These are phyloP conservation scores for Prunus yedoensis DNA, from an alignment of 331 rosid genomes.

Conservation along the genomic window DNA sequence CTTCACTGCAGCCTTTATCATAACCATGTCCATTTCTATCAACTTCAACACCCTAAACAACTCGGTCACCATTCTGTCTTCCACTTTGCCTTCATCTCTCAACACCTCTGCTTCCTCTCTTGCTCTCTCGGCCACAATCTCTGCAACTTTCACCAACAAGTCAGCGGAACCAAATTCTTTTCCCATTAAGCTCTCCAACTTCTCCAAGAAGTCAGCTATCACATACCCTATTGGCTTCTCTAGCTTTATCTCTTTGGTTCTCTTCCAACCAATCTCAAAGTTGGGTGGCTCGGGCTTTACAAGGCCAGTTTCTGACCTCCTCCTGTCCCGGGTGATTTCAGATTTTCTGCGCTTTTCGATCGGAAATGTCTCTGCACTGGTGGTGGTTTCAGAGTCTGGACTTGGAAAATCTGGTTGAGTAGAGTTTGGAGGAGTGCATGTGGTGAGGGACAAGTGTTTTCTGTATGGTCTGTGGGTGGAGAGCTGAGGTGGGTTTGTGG, in stretches of 20 bases:
- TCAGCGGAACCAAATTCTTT: conserved; percentile 70
- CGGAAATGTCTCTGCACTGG: conserved; percentile 61
- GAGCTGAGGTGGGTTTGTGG: conserved; percentile 24
- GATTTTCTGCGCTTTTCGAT: conserved; percentile 73
- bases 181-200: conserved; percentile 65
- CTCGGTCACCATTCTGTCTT: conserved; percentile 75
- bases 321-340: conserved; percentile 53
- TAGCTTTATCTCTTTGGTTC: conserved; percentile 62
- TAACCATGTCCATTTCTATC: conserved; percentile 86
- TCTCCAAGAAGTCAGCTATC: conserved; percentile 75
- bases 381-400: conserved; percentile 44
- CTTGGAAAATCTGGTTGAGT: conserved; percentile 40
- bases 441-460: conserved; percentile 38
- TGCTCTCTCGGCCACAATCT: conserved; percentile 80
- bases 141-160: conserved; percentile 64
- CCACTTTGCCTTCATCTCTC: conserved; percentile 76
- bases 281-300: conserved; percentile 61
- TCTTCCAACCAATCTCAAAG: conserved; percentile 86
- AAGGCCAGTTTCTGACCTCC: conserved; percentile 36
- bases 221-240: conserved; percentile 78
- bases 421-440: conserved; percentile 32
- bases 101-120: conserved; percentile 76
- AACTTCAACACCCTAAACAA: conserved; percentile 72
- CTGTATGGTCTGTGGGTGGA: conserved; percentile 22
- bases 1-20: conserved; percentile 78